A percentile compares a stretch with the other conserved stretches of the same genome.
These are phyloP conservation scores for Cryphonectria carpinicola DNA, from an alignment of 2,329 filamentous ascomycete genomes.

Conservation along the genomic window DNA sequence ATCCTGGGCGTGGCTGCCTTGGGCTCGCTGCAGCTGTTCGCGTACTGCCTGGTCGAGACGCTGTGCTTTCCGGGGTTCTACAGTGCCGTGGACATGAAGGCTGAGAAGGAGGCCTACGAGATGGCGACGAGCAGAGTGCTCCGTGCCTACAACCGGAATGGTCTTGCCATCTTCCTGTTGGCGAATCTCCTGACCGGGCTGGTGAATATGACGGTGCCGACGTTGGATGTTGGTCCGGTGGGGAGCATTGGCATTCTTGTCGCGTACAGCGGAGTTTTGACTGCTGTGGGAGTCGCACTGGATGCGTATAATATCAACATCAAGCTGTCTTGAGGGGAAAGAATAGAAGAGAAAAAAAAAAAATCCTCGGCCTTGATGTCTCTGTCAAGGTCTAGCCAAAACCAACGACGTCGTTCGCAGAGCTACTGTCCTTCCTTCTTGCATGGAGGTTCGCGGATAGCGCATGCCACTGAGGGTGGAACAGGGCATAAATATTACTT, in stretches of 20 bases:
- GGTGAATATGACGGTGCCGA: conserved; percentile 86
- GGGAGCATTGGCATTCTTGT: conserved; percentile 75
- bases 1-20: conserved; percentile 91
- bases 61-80: conserved; percentile 76
- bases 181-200: conserved; percentile 89
- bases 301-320: conserved; percentile 71
- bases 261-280: conserved; percentile 70
- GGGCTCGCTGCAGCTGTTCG: conserved; percentile 80
- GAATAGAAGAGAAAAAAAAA: not conserved
- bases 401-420: not conserved
- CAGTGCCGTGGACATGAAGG: conserved; percentile 55
- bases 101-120: conserved; percentile 67
- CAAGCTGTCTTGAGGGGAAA: conserved; percentile 54
- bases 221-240: conserved; percentile 69
- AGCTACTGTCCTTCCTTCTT: not conserved
- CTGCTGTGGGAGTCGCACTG: conserved; percentile 67
- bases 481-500: not conserved
- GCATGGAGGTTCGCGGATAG: not conserved
- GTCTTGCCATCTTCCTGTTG: conserved; percentile 79
- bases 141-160: conserved; percentile 85
- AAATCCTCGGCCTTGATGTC: not conserved
- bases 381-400: not conserved
- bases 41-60: conserved; percentile 78
- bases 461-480: not conserved
- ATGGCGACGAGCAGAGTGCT: conserved; percentile 81